A percentile compares a stretch with the other conserved stretches of the same genome.
Evolutionary conservation across 148 eudicot species (phyloP).

Genomic region (Chenopodium berlandieri): DNA sequence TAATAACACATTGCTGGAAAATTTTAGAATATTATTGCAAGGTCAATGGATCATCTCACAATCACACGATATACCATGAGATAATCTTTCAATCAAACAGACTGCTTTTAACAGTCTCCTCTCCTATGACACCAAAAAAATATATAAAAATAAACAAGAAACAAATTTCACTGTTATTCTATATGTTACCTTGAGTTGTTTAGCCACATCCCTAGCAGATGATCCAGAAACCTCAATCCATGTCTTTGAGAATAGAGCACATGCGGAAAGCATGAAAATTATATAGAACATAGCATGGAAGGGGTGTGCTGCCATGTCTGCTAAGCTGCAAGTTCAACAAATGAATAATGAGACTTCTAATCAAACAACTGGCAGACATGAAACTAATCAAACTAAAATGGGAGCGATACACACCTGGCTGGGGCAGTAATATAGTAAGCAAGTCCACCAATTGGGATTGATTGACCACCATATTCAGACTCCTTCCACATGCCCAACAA

Average conservation of each 20-base stretch:
- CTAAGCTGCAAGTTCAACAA: constrained; percentile 54
- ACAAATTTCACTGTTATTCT: neutral
- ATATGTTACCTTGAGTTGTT: constrained; percentile 71
- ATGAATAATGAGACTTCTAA: neutral
- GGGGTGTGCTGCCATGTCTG: constrained; percentile 85
- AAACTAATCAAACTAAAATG: neutral
- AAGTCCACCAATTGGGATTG: constrained; percentile 89
- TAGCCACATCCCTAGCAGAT: constrained; percentile 87
- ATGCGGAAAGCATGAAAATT: constrained; percentile 80
- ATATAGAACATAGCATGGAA: constrained; percentile 80
- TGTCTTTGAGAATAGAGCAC: constrained; percentile 83
- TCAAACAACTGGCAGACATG: neutral
- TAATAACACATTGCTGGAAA: neutral
- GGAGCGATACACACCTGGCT: constrained; percentile 51
- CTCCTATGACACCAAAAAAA: no score
- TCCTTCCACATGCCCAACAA: constrained; percentile 82
- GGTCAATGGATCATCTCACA: neutral
- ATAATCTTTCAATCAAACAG: neutral
- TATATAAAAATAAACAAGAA: neutral
- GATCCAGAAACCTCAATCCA: constrained; percentile 97
- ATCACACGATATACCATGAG: neutral
- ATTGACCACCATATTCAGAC: constrained; percentile 74
- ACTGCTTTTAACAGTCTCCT: neutral
- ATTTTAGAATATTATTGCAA: neutral
- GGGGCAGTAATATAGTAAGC: constrained; percentile 89